Base-by-base conservation (phyloP, 2,329 filamentous ascomycete species). In the Xylariaceae sp. region DNA sequence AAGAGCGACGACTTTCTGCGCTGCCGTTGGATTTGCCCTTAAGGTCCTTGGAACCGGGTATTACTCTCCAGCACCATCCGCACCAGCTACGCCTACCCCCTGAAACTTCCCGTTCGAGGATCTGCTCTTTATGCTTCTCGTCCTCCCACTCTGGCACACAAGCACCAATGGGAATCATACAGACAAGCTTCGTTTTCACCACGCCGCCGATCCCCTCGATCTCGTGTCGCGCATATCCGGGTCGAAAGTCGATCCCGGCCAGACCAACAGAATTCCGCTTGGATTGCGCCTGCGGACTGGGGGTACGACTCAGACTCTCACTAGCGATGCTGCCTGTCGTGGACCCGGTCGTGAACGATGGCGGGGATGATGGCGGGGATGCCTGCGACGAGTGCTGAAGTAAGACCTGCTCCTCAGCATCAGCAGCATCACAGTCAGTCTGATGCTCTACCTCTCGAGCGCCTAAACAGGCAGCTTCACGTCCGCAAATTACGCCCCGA, bases 171-270 rank as follows among this genome's bases (percentile, higher is more conserved):
- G 82, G 83, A 4, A 95, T 85, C 76, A 90, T 87, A 68, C 88
- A 87, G 68, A 94, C 90, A n/a, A 89, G 80, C 75, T 93, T 96
- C 62, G 88, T 89, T 79, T 96, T 96, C 56, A 97, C 85, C 11
- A 88, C 83, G 0, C 92, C 92, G 9, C 92, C 92, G 50, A 97
- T 89, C 1, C 92, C 92, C 69, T 96, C 90, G 61, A 97, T 89
- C 74, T 97, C 92, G 70, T 96, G 92, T 48, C 89, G 82, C 58
- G 86, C 82, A 70, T 96, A 97, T 2, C 92, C 92, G 0, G 89
- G 80, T 60, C 88, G 77, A 65, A 81, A 80, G 13, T 57, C 53
- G 4, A 51, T 30, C 11, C 52, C 56, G 15, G 44, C 52, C 6
- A 58, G 10, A 13, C 57, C 56, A 2, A 53, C 49, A n/a, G 62